Conservation (phyloP, 352 stramenopile genomes). For the Phytophthora palmivora region DNA sequence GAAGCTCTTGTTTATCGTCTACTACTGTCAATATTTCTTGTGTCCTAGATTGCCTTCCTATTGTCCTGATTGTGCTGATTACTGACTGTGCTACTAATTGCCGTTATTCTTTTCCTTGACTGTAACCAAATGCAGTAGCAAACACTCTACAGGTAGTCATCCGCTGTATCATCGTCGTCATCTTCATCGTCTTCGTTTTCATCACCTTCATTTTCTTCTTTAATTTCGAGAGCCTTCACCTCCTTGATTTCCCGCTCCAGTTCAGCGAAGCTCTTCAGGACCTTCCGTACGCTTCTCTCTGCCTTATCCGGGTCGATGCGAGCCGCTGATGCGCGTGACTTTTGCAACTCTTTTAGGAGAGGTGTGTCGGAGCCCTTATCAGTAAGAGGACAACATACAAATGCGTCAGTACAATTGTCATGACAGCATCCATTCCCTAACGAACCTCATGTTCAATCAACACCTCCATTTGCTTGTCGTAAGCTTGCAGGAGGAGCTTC, state of each 20-base stretch:
- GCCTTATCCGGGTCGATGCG: constrained; percentile 74
- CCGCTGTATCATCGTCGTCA: constrained; percentile 34
- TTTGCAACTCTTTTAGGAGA: constrained; percentile 73
- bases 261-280: constrained; percentile 79
- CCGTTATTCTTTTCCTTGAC: too few species aligned
- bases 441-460: constrained; percentile 73
- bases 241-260: constrained; percentile 73
- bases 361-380: constrained; percentile 52
- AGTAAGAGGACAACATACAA: constrained; percentile 3
- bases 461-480: constrained; percentile 87
- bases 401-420: constrained; percentile 11
- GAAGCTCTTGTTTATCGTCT: constrained; percentile 21
- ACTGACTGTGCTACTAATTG: not conserved
- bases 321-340: constrained; percentile 54
- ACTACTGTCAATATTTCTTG: not conserved
- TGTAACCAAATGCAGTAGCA: not conserved
- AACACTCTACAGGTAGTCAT: constrained; percentile 27
- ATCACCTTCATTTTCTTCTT: constrained; percentile 63
- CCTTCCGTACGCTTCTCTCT: constrained; percentile 67
- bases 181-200: constrained; percentile 39
- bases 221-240: constrained; percentile 61
- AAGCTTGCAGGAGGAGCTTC: constrained; percentile 76
- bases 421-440: not conserved
- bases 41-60: not conserved
- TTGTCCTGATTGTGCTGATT: not conserved